A percentile compares a stretch with the other conserved stretches of the same genome.
phyloP scores from a whole-genome alignment of 345 rosid genomes.

The Gossypium sturtianum region DNA sequence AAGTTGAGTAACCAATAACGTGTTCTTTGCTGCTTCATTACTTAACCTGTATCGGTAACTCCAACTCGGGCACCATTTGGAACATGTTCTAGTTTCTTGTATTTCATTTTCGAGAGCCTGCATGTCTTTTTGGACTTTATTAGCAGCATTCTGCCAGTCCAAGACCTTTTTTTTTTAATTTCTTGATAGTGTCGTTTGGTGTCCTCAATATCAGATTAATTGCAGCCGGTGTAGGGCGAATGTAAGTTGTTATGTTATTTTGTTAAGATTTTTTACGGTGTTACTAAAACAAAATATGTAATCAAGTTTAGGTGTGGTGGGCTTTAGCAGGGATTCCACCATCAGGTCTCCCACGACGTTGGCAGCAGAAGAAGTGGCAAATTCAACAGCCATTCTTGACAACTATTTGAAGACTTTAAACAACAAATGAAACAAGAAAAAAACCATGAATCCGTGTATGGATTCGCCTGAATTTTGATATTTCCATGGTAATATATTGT shows the following conservation, averaged over 20 bases:
- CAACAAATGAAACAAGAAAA: too few species aligned
- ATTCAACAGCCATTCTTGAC: background rate
- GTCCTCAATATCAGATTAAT: background rate
- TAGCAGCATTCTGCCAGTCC: background rate
- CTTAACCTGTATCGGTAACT: background rate
- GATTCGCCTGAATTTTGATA: too few species aligned
- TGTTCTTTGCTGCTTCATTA: background rate
- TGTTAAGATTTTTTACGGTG: background rate
- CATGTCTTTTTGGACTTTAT: background rate
- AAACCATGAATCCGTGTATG: background rate
- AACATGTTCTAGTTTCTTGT: background rate
- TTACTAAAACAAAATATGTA: background rate
- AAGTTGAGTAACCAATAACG: background rate
- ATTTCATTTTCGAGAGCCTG: background rate
- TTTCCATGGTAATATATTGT: too few species aligned
- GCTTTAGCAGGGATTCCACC: background rate
- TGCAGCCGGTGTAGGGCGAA: background rate
- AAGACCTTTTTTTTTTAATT: background rate
- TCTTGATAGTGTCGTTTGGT: background rate
- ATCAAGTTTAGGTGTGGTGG: background rate
- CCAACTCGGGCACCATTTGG: background rate
- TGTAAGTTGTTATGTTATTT: background rate
- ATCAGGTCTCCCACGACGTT: background rate
- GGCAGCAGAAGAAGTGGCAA: background rate
- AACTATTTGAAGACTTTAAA: background rate